A percentile compares a stretch with the other conserved stretches of the same genome.
Evolutionary conservation across 208 protist species (phyloP).

Genomic region (Wallacemonas rigidus): DNA sequence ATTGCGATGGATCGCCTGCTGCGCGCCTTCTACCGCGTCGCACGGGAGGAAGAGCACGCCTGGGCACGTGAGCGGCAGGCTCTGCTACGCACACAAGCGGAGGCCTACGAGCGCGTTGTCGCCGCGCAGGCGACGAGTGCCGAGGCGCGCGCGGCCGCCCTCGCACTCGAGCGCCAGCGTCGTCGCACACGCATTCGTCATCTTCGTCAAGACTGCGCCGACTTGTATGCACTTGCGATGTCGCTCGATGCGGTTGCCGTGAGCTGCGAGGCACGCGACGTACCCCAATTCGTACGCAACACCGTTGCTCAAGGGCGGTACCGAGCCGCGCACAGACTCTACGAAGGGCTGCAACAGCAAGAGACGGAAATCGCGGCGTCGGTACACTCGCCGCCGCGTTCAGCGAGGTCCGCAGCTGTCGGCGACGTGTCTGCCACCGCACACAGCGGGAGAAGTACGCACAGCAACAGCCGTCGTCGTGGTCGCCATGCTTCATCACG

Average conservation of each 20-base stretch:
- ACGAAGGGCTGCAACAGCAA: not conserved
- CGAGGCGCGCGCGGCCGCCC: not conserved
- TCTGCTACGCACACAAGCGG: not conserved
- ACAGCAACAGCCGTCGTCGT: not conserved
- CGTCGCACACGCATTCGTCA: not conserved
- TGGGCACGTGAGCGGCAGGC: slow-evolving; percentile 3
- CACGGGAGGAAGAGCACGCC: not conserved
- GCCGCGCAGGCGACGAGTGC: slow-evolving; percentile 2
- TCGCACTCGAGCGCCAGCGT: not conserved
- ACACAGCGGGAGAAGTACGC: not conserved
- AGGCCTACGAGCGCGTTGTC: not conserved
- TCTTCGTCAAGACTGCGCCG: slow-evolving; percentile 1
- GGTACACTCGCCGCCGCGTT: not conserved
- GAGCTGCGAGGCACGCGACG: not conserved
- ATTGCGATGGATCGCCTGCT: slow-evolving; percentile 6
- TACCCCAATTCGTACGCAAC: not conserved
- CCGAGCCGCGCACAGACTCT: slow-evolving; percentile 1
- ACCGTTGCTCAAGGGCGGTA: slow-evolving; percentile 1
- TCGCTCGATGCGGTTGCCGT: slow-evolving; percentile 1
- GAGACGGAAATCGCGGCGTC: slow-evolving; percentile 6
- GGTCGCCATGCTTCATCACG: not conserved
- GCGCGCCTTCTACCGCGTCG: slow-evolving; percentile 6
- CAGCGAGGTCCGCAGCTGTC: too few species aligned
- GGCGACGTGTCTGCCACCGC: not conserved
- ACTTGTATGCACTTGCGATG: not conserved